phyloP scores from a whole-genome alignment of 2,329 filamentous ascomycete species.

The Penicillium brasilianum region DNA sequence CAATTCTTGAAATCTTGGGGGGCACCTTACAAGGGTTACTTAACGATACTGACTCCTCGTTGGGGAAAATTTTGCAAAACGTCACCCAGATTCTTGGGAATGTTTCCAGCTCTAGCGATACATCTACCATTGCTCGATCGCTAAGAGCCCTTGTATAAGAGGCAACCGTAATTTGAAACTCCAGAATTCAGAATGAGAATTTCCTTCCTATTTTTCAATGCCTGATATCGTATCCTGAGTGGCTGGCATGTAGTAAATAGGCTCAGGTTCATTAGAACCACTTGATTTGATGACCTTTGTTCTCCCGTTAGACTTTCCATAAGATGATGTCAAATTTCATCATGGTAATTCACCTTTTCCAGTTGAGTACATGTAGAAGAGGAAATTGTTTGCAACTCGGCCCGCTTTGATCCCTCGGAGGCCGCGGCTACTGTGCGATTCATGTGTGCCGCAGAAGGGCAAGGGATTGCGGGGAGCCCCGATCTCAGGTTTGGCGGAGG shows the following conservation, averaged over 20 bases:
- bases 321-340: too few relatives aligned
- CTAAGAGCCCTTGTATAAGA: constrained; percentile 8
- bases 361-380: background rate
- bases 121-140: background rate
- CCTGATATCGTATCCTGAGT: background rate
- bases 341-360: background rate
- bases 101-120: background rate
- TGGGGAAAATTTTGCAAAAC: constrained; percentile 9
- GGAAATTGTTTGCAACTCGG: background rate
- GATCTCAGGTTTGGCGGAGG: background rate
- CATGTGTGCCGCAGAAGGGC: background rate
- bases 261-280: too few relatives aligned
- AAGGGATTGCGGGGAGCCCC: background rate
- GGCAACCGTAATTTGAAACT: background rate
- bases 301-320: too few relatives aligned
- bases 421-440: background rate
- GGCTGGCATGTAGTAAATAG: background rate
- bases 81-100: constrained; percentile 7
- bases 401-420: background rate
- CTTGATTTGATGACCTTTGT: too few relatives aligned
- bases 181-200: background rate
- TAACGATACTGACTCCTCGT: constrained; percentile 8
- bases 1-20: constrained; percentile 21
- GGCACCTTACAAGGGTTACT: constrained; percentile 17
- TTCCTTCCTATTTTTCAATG: background rate